Base-by-base conservation (phyloP, 1,139 yeast genomes). In the Meyerozyma elateridarum region DNA sequence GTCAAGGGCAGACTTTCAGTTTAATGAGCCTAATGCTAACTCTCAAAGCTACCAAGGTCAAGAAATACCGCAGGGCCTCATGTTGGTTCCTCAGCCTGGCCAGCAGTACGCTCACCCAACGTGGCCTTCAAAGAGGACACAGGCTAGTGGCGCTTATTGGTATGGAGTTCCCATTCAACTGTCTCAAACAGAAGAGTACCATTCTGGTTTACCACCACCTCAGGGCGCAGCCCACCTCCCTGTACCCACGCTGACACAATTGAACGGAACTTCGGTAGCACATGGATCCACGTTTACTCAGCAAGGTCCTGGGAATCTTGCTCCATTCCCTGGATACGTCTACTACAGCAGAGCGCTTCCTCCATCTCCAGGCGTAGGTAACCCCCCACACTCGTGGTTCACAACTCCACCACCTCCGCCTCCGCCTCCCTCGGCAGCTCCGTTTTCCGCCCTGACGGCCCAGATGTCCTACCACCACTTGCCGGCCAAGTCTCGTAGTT, bases 1-100 rank as follows among this genome's bases (percentile, higher is more conserved):
- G 38, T 63, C 72, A 20, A 85, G 85, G 26, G 77, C 79, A 20
- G 91, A 83, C 50, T 83, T 82, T 52, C 36, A 64, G 74, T 24
- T 24, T 11, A 8, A 8, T 14, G 27, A 22, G 8, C n/a, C n/a
- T n/a, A n/a, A n/a, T n/a, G n/a, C n/a, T n/a, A n/a, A n/a, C n/a
- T n/a, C n/a, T n/a, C n/a, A n/a, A n/a, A n/a, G n/a, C n/a, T n/a
- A n/a, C n/a, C n/a, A n/a, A n/a, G n/a, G n/a, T n/a, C n/a, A n/a
- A n/a, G n/a, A n/a, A n/a, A n/a, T n/a, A n/a, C n/a, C n/a, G n/a
- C n/a, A n/a, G n/a, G n/a, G n/a, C n/a, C n/a, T n/a, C n/a, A n/a
- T n/a, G n/a, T n/a, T n/a, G n/a, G n/a, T n/a, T n/a, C n/a, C n/a
- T n/a, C n/a, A n/a, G n/a, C n/a, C n/a, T n/a, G n/a, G n/a, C n/a